Percentiles rank a stretch among this genome's conserved stretches.
Conservation (phyloP, 2,329 filamentous ascomycete species). For the Aspergillus persii region DNA sequence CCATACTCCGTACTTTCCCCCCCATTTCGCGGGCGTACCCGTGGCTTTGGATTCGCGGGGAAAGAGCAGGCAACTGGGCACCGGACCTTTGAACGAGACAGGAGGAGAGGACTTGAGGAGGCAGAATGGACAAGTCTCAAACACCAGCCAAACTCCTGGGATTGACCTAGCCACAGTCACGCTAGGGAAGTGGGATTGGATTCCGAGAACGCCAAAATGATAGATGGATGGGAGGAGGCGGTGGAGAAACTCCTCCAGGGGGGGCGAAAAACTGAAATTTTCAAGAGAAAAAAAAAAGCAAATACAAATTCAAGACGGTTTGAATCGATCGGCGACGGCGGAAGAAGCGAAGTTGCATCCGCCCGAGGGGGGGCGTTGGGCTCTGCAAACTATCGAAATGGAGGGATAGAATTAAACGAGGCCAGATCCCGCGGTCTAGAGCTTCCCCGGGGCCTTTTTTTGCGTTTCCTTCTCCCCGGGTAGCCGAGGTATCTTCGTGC, state of each 20-base stretch:
- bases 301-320: neutral
- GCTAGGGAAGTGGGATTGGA: neutral
- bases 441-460: neutral
- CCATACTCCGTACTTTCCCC: neutral
- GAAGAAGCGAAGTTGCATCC: neutral
- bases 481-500: neutral
- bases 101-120: neutral
- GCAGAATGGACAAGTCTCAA: neutral
- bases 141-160: neutral
- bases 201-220: neutral
- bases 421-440: neutral
- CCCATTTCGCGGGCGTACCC: neutral
- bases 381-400: neutral
- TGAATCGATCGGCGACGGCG: neutral
- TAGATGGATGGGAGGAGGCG: neutral
- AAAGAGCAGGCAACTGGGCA: neutral
- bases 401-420: neutral
- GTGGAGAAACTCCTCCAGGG: neutral
- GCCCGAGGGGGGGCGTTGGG: neutral
- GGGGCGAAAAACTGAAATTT: too few relatives aligned
- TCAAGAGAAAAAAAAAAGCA: too few relatives aligned
- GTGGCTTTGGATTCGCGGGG: neutral
- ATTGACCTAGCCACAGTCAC: too few relatives aligned
- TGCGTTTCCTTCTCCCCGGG: neutral
- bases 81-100: neutral